A percentile compares a stretch with the other conserved stretches of the same genome.
Evolutionary conservation across 2,329 filamentous ascomycete species (phyloP).

Genomic region (Aphanoascus verrucosus): DNA sequence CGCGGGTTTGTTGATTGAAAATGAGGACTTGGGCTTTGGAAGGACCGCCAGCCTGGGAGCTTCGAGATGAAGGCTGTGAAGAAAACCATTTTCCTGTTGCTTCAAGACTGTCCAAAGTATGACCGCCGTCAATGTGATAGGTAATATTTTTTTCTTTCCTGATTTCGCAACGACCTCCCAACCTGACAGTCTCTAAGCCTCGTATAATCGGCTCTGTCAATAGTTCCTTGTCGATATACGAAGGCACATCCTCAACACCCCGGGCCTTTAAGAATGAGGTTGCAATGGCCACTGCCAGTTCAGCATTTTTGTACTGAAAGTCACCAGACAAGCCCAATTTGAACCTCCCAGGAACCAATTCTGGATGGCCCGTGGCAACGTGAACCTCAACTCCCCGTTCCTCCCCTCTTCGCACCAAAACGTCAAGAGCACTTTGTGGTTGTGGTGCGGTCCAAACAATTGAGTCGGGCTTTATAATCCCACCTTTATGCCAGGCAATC

Average conservation of each 20-base stretch:
- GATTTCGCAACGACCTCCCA: slow-evolving; percentile 69
- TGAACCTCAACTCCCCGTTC: slow-evolving; percentile 42
- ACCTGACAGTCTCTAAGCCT: slow-evolving; percentile 56
- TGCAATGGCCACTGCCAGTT: slow-evolving; percentile 45
- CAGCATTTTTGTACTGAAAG: slow-evolving; percentile 54
- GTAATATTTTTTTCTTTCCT: slow-evolving; percentile 47
- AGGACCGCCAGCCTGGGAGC: slow-evolving; percentile 17
- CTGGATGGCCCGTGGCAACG: slow-evolving; percentile 41
- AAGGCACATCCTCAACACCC: slow-evolving; percentile 28
- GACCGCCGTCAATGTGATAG: slow-evolving; percentile 82
- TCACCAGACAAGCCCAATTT: slow-evolving; percentile 50
- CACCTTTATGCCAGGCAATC: slow-evolving; percentile 88
- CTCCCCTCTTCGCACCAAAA: slow-evolving; percentile 45
- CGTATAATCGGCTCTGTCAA: slow-evolving; percentile 52
- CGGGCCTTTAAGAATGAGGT: slow-evolving; percentile 31
- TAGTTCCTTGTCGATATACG: slow-evolving; percentile 28
- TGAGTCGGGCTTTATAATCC: slow-evolving; percentile 63
- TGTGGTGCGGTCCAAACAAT: slow-evolving; percentile 55
- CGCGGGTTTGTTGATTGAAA: slow-evolving; percentile 87
- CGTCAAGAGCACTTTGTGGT: slow-evolving; percentile 43
- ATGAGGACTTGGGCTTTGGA: slow-evolving; percentile 52
- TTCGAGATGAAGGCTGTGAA: slow-evolving; percentile 31
- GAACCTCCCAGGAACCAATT: slow-evolving; percentile 35
- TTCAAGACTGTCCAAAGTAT: slow-evolving; percentile 73
- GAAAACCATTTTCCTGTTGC: slow-evolving; percentile 70